Evolutionary conservation across 192 early-diverging fungal species (phyloP), one percentile per base, ranked within the genome.

Genomic region (Coemansia sp.): DNA sequence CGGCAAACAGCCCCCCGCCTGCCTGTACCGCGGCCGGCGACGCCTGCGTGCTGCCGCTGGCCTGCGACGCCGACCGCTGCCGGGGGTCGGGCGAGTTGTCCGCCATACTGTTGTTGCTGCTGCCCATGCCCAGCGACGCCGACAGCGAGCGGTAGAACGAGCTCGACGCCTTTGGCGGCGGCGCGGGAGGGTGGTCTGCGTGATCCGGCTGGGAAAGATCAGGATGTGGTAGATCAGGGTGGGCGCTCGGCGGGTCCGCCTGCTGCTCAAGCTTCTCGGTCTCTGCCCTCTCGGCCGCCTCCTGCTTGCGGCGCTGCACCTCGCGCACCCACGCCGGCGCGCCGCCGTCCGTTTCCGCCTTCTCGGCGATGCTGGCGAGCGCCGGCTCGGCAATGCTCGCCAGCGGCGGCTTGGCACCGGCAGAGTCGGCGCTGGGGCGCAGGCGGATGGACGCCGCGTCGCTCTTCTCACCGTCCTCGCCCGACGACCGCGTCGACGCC

Each of bases 141-240:
- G 71, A 75, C 36, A 75, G 33, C 23, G 71, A 68, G 42, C 71
- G 71, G 57, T 75, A 75, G n/a, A 75, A 57, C 7, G 71, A 75
- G 30, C 70, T 59, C 13, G 60, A 34, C 4, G 58, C 59, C 48
- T 1, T 11, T 31, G 43, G 21, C 31, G 8, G 26, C 4, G 42
- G 25, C 42, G 10, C 27, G n/a, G 13, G 18, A 19, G 11, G 13
- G 5, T 38, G 11, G 22, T 38, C 7, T 15, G 26, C 53, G 15
- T 47, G 25, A 22, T 7, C 27, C 27, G 21, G 48, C 41, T n/a
- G 49, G 25, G 9, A 14, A 18, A 15, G 25, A n/a, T 40, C 41
- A 27, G 38, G 34, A 30, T 43, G 13, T 58, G 42, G 18, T 53
- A 50, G 15, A 71, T 52, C n/a, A 60, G 53, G 2, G 58, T 51